Evolutionary conservation across 2,329 filamentous ascomycete species (phyloP).

Genomic region (Coniella lustricola): DNA sequence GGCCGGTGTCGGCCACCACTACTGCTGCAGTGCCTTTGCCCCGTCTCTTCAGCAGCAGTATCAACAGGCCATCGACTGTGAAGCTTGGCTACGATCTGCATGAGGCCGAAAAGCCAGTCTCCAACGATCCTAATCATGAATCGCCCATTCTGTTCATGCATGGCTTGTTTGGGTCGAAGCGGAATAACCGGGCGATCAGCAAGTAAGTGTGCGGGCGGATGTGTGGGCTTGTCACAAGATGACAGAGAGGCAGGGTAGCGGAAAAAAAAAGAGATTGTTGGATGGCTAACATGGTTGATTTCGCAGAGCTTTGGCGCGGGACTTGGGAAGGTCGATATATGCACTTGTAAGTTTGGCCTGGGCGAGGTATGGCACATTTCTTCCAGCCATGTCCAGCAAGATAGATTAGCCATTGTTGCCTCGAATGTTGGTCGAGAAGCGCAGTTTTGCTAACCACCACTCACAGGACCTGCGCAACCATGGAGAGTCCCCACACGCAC

Average conservation of each 20-base stretch:
- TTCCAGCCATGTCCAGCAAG: too few relatives aligned
- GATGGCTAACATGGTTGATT: slow-evolving; percentile 7
- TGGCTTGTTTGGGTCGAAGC: slow-evolving; percentile 89
- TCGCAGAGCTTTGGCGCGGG: slow-evolving; percentile 68
- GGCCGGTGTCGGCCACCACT: slow-evolving; percentile 1
- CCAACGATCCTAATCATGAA: slow-evolving; percentile 30
- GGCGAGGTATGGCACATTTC: too few relatives aligned
- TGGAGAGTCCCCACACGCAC: slow-evolving; percentile 76
- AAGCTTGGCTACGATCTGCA: slow-evolving; percentile 61
- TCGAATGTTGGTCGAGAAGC: too few relatives aligned
- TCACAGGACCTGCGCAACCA: slow-evolving; percentile 82
- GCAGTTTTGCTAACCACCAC: too few relatives aligned
- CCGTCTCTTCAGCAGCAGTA: slow-evolving; percentile 4
- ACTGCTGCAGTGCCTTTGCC: not conserved
- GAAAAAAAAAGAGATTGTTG: too few relatives aligned
- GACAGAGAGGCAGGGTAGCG: not conserved
- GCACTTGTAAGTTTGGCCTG: slow-evolving; percentile 61
- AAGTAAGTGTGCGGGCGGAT: too few relatives aligned
- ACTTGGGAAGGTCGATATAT: slow-evolving; percentile 74
- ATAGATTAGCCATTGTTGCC: too few relatives aligned
- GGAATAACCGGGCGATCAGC: slow-evolving; percentile 90
- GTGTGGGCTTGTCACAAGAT: not conserved
- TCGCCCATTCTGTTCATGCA: slow-evolving; percentile 80
- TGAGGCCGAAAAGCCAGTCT: slow-evolving; percentile 42
- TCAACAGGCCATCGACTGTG: slow-evolving; percentile 20